Conservation (phyloP, 192 early-diverging fungal genomes). For the Jimgerdemannia lactiflua region DNA sequence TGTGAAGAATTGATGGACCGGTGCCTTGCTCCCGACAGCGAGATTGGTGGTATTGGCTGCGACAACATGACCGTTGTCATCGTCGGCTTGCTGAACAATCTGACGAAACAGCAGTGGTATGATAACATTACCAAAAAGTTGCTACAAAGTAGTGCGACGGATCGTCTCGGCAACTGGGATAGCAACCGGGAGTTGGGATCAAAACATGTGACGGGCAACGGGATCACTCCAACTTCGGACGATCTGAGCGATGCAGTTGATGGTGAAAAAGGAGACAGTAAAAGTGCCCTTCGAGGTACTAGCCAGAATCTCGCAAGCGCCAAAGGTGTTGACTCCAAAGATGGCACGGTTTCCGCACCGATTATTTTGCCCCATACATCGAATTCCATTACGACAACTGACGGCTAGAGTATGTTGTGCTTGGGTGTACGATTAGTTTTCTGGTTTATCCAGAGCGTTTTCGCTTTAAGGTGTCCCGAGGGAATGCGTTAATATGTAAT, state of each 20-base stretch:
- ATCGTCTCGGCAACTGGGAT: conserved; percentile 16
- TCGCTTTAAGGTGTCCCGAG: background rate
- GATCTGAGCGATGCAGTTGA: background rate
- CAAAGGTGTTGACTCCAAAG: background rate
- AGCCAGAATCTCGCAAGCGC: background rate
- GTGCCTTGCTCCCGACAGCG: conserved; percentile 88
- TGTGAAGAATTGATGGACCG: conserved; percentile 91
- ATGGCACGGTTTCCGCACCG: background rate
- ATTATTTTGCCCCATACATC: background rate
- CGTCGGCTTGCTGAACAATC: conserved; percentile 80
- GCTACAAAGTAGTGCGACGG: conserved; percentile 14
- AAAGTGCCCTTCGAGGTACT: no score
- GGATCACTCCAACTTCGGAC: background rate
- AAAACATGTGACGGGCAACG: background rate
- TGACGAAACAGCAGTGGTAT: conserved; percentile 77
- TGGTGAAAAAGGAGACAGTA: background rate
- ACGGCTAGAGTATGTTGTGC: background rate
- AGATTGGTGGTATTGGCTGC: conserved; percentile 91
- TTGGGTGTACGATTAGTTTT: background rate
- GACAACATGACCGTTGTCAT: conserved; percentile 99
- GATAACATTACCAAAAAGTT: conserved; percentile 33
- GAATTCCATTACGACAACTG: background rate
- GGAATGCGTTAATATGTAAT: background rate
- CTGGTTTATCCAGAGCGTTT: no score
- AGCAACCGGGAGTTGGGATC: background rate